Evolutionary conservation across 2,329 filamentous ascomycete species (phyloP).

Genomic region (Alternaria triticimaculans): DNA sequence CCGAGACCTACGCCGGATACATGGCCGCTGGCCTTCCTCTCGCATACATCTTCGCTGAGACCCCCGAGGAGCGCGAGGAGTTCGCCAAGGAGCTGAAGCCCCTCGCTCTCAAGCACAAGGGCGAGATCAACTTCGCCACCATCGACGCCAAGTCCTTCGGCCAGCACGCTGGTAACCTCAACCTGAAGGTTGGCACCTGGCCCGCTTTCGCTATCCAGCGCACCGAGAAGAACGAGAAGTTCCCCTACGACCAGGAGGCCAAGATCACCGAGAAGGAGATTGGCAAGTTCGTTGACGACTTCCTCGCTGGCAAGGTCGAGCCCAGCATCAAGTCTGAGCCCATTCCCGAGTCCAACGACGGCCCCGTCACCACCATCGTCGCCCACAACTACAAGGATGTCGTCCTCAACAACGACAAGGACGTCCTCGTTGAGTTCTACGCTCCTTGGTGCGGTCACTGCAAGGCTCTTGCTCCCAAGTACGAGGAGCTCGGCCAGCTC

Average conservation of each 20-base stretch:
- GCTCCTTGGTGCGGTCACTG: conserved; percentile 82
- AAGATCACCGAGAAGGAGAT: conserved; percentile 77
- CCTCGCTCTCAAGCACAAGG: conserved; percentile 89
- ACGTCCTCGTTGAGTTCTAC: conserved; percentile 98
- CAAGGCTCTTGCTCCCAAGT: conserved; percentile 72
- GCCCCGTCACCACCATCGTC: conserved; percentile 84
- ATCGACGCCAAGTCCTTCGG: conserved; percentile 95
- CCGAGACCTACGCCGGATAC: conserved; percentile 94
- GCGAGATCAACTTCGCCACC: conserved; percentile 95
- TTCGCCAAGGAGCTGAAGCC: conserved; percentile 80
- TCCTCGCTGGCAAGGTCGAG: conserved; percentile 84
- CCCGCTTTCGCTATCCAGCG: conserved; percentile 98
- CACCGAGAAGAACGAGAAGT: conserved; percentile 94
- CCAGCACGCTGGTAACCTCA: conserved; percentile 94
- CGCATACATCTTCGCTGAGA: conserved; percentile 97
- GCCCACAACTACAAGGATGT: conserved; percentile 92
- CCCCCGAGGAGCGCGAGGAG: conserved; percentile 82
- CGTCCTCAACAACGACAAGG: conserved; percentile 92
- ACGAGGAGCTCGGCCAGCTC: conserved; percentile 67
- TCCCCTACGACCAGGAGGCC: conserved; percentile 85
- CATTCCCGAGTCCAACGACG: conserved; percentile 91
- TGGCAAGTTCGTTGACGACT: conserved; percentile 83
- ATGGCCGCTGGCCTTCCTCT: conserved; percentile 91
- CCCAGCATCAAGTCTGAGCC: conserved; percentile 99
- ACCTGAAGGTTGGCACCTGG: conserved; percentile 94